Base-by-base conservation (phyloP, 495 filamentous ascomycete genomes). In the Penicillium riverlandense region DNA sequence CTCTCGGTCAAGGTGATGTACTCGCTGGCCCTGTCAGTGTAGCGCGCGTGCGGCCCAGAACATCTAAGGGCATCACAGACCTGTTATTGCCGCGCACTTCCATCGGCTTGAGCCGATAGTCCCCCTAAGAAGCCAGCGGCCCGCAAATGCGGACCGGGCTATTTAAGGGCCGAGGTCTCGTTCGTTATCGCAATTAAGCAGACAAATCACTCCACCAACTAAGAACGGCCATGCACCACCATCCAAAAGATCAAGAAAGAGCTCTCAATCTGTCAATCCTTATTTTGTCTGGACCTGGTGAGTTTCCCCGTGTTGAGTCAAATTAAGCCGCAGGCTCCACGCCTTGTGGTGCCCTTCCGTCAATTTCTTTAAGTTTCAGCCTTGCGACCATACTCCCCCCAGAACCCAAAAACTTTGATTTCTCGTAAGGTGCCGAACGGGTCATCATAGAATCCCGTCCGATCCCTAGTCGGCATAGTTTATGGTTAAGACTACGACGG, bases 391-490 rank as follows among this genome's bases (percentile, higher is more conserved):
- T 80, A 80, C 76, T 80, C 74, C 76, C 76, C 75, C 75, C 71
- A 74, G 76, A 79, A 75, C 75, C 75, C 75, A 81, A 79, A 80
- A 66, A 80, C 75, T 80, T 79, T 82, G 74, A 79, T 82, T 81
- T 80, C 73, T 79, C 70, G 75, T 77, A 80, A 80, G 75, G 74
- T 79, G 70, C 73, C 72, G 75, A 80, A 71, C 69, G 70, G 72
- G 75, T 78, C 75, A 80, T 75, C 68, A 77, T 75, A 69, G 64
- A 72, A 80, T 77, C 74, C 71, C 75, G 71, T 70, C 75, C 74
- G 72, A 81, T 80, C 75, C 73, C 74, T 80, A 78, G 75, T 79
- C 70, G 75, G 75, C 73, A 79, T 79, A 78, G 75, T 79, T 79
- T 79, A 79, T 78, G 72, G 75, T 80, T 80, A 81, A 80, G 75